A percentile compares a stretch with the other conserved stretches of the same genome.
Evolutionary conservation across 2,329 filamentous ascomycete genomes (phyloP).

Genomic region (Dothideomycetes sp.): DNA sequence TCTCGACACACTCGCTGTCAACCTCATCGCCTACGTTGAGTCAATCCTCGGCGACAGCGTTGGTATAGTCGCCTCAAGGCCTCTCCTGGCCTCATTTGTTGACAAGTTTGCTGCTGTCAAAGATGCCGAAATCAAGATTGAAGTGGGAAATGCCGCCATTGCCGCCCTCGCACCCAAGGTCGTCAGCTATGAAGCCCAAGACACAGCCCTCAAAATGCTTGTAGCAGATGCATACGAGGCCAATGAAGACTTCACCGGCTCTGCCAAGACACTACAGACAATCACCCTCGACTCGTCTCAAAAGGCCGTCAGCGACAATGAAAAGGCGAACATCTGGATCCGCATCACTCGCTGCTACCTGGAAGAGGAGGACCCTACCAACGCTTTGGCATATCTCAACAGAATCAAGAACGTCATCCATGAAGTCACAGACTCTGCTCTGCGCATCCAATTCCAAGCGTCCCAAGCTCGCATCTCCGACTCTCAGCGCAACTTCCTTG

Average conservation of each 20-base stretch:
- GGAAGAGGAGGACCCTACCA: constrained; percentile 81
- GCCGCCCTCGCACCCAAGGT: constrained; percentile 53
- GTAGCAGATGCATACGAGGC: constrained; percentile 74
- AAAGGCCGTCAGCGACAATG: constrained; percentile 68
- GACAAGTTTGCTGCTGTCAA: constrained; percentile 49
- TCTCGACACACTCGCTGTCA: constrained; percentile 38
- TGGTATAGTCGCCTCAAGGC: constrained; percentile 64
- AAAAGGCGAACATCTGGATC: constrained; percentile 80
- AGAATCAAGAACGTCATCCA: constrained; percentile 89
- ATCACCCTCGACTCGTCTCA: constrained; percentile 87
- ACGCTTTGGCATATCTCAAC: constrained; percentile 80
- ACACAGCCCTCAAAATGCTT: constrained; percentile 65
- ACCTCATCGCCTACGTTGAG: constrained; percentile 58
- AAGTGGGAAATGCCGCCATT: constrained; percentile 62
- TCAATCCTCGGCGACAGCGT: constrained; percentile 55
- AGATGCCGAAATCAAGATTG: constrained; percentile 57
- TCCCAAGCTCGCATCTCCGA: constrained; percentile 90
- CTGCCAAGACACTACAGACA: constrained; percentile 66
- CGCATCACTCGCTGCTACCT: constrained; percentile 90
- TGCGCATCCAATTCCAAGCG: constrained; percentile 77
- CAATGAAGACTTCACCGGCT: constrained; percentile 68
- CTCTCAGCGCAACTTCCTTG: constrained; percentile 77
- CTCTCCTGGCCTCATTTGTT: constrained; percentile 58
- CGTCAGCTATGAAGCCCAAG: constrained; percentile 75
- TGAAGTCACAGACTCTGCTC: constrained; percentile 60